These are phyloP conservation scores for Phytophthora pinifolia DNA, from an alignment of 352 stramenopile genomes.

Conservation along the genomic window DNA sequence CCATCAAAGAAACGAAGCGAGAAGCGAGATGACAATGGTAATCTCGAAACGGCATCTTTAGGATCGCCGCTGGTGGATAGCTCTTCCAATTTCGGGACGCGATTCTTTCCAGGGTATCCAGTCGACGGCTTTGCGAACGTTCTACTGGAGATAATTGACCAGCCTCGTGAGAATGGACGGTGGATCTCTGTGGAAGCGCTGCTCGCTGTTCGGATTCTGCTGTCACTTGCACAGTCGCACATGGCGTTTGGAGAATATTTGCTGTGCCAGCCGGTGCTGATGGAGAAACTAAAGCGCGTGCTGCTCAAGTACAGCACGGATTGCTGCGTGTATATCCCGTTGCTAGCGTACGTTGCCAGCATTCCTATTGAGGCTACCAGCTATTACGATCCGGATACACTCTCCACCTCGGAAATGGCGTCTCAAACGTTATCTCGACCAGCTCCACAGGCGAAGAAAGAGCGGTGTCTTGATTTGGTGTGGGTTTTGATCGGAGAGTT, in stretches of 20 bases:
- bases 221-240: constrained; percentile 59
- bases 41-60: constrained; percentile 13
- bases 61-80: constrained; percentile 15
- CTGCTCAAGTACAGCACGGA: constrained; percentile 48
- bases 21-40: constrained; percentile 27
- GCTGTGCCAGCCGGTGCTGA: constrained; percentile 29
- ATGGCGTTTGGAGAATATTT: constrained; percentile 50
- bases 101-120: constrained; percentile 5
- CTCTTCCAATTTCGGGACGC: constrained; percentile 9
- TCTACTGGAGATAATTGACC: constrained; percentile 57
- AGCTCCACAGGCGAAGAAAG: constrained; percentile 20
- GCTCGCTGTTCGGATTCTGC: constrained; percentile 48
- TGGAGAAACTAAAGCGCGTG: constrained; percentile 46
- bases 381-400: constrained; percentile 45
- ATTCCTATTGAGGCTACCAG: constrained; percentile 58
- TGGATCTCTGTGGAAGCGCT: constrained; percentile 44
- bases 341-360: constrained; percentile 65
- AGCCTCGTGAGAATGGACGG: constrained; percentile 21
- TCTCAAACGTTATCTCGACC: constrained; percentile 38
- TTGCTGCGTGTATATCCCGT: constrained; percentile 50
- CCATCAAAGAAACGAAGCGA: constrained; percentile 38
- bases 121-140: constrained; percentile 43
- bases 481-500: constrained; percentile 69
- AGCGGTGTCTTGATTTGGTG: constrained; percentile 44
- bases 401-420: constrained; percentile 3